Base-by-base conservation (phyloP, 2,329 filamentous ascomycete species). In the Claviceps arundinis region DNA sequence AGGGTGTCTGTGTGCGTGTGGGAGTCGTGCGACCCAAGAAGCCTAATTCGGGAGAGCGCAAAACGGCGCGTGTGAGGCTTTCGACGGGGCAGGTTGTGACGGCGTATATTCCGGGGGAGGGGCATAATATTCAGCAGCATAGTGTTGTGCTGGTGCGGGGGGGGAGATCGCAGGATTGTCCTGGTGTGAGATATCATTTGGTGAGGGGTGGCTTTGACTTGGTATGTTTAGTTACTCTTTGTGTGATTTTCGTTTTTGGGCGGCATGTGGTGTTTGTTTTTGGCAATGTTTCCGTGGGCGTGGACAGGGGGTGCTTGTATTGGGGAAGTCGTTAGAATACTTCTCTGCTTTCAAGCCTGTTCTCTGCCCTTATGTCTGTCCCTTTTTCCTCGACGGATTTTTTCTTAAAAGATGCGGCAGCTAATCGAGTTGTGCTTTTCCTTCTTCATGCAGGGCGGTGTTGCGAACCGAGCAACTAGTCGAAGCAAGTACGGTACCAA, bases 111-210 rank as follows among this genome's bases (percentile, higher is more conserved):
- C 89, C 90, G 37, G 93, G 93, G 50, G 91, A 97, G 79, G 91
- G 93, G 48, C 93, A 98, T 73, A 98, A 97, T 70, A 90, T 97
- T 59, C 91, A 97, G 76, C 93, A 97, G 77, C 94, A 98, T 75
- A 94, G 87, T 62, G 93, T 98, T 47, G 93, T 98, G 52, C 75
- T 97, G 59, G 90, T 98, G n/a, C 78, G 93, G 59, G 93, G 93
- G 54, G 93, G 93, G 2, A 78, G 93, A 66, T 83, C 82, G 58
- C 93, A 97, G 78, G 93, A 98, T 82, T 98, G 93, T 73, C 93
- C 93, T 56, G 93, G 93, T 83, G 93, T 98, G 70, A 84, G 90
- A 65, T 98, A 98, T 68, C 89, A 94, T 69, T 73, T 96, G 62
- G 87, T 98, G 43, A 77, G 93, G 65, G 93, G 93, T 37, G 88